phyloP scores from a whole-genome alignment of 2,329 filamentous ascomycete genomes.

The Juglanconis sp. region DNA sequence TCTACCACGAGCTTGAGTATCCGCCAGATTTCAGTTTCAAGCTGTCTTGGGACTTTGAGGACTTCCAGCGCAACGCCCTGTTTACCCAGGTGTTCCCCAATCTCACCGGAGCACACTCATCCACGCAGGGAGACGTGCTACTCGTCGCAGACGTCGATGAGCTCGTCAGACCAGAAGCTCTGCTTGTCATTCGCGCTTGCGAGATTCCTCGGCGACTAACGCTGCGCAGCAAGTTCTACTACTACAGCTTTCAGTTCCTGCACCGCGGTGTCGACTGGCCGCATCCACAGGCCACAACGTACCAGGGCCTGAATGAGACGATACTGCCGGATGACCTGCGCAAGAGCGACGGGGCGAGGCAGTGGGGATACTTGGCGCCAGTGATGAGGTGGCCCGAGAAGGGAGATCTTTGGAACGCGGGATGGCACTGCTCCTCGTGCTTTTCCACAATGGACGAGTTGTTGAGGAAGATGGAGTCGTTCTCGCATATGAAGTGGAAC shows the following conservation, averaged over 20 bases:
- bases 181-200: conserved; percentile 48
- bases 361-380: conserved; percentile 25
- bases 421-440: conserved; percentile 63
- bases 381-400: conserved; percentile 37
- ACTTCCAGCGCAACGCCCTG: conserved; percentile 54
- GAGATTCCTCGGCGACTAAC: conserved; percentile 51
- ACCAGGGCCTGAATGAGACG: conserved; percentile 42
- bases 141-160: conserved; percentile 61
- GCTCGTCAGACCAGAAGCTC: conserved; percentile 50
- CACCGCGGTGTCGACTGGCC: conserved; percentile 46
- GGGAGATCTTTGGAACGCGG: conserved; percentile 45
- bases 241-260: conserved; percentile 56
- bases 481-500: conserved; percentile 55
- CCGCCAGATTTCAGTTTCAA: conserved; percentile 36
- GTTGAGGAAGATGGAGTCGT: conserved; percentile 53
- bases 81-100: conserved; percentile 53
- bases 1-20: conserved; percentile 53
- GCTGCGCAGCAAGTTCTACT: conserved; percentile 51
- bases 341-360: conserved; percentile 38
- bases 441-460: conserved; percentile 55
- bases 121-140: conserved; percentile 50
- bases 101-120: conserved; percentile 39
- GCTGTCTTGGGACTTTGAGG: conserved; percentile 49
- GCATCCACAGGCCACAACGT: conserved; percentile 60
- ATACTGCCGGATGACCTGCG: conserved; percentile 53